A percentile compares a stretch with the other conserved stretches of the same genome.
Evolutionary conservation across 208 protist genomes (phyloP).

Genomic region (Crithidia expoeki): DNA sequence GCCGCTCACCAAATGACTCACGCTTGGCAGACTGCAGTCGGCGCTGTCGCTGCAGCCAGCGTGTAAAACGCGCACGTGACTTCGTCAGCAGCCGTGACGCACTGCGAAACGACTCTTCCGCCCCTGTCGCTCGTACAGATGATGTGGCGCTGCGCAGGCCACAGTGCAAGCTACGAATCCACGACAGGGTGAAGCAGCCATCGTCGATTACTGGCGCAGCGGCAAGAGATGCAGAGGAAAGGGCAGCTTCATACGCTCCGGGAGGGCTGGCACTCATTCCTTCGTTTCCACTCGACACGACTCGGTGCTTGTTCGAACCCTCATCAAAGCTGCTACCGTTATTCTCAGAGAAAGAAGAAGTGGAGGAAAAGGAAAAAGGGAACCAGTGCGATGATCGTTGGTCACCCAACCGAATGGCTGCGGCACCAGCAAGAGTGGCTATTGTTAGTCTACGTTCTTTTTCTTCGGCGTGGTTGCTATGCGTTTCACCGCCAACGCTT

Average conservation of each 20-base stretch:
- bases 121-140: background rate
- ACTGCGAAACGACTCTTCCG: conserved; percentile 20
- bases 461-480: background rate
- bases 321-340: conserved; percentile 5
- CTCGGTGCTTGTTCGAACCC: background rate
- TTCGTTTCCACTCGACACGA: background rate
- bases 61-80: conserved; percentile 20
- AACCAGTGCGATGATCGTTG: background rate
- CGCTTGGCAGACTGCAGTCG: conserved; percentile 15
- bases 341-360: no score
- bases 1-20: background rate
- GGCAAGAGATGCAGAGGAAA: background rate
- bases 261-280: background rate
- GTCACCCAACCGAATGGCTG: background rate
- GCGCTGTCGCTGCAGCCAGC: conserved; percentile 27
- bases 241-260: background rate
- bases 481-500: background rate
- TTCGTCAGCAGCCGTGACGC: conserved; percentile 13
- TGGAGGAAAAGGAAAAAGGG: background rate
- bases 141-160: background rate
- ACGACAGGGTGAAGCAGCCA: conserved; percentile 18
- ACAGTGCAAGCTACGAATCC: conserved; percentile 10
- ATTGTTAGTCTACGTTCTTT: no score
- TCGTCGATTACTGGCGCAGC: background rate
- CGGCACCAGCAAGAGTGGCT: no score